Evolutionary conservation across 139 green algal species (phyloP), one percentile per base, ranked within the genome.

Genomic region (Chlorella sorokiniana): DNA sequence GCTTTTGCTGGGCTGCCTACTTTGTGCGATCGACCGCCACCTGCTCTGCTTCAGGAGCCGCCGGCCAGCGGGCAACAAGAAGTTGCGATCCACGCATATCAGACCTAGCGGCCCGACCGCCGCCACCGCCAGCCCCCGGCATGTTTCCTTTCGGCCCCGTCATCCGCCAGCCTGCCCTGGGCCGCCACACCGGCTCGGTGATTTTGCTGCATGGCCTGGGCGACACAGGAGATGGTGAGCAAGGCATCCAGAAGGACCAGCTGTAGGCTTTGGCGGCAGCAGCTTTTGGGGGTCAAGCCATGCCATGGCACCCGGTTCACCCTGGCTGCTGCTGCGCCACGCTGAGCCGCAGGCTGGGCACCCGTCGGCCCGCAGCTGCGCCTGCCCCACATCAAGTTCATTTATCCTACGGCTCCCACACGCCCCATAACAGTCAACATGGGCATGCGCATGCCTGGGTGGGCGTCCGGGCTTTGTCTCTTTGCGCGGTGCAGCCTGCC

Each of bases 161-260:
- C 44, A 67, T 79, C 48, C 51, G 72, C 20, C 72, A 79, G 41
- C 75, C 75, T 1, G 75, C 75, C 2, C 40, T 71, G n/a, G 41
- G 75, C 59, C 75, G 75, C 48, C 78, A 83, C 65, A 70, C 65
- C 14, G 78, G 65, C 20, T 52, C 42, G 1, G 78, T 83, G 29
- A 83, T 92, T 35, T 77, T 92, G 44, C 76, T 92, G 61, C 88
- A 92, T 56, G 88, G 88, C 16, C 61, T 92, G 31, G 87, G 83
- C 0, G 74, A 87, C 61, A 85, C 82, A 14, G 78, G 75, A 3
- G 23, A 81, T 29, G 76, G 45, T 65, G 51, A 10, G 63, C n/a
- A n/a, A n/a, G n/a, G n/a, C n/a, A n/a, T n/a, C n/a, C n/a, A n/a
- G n/a, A n/a, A n/a, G n/a, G n/a, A n/a, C n/a, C n/a, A n/a, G n/a